Evolutionary conservation across 108 stramenopile genomes (phyloP).

Genomic region (Stephanodiscus minutulus): DNA sequence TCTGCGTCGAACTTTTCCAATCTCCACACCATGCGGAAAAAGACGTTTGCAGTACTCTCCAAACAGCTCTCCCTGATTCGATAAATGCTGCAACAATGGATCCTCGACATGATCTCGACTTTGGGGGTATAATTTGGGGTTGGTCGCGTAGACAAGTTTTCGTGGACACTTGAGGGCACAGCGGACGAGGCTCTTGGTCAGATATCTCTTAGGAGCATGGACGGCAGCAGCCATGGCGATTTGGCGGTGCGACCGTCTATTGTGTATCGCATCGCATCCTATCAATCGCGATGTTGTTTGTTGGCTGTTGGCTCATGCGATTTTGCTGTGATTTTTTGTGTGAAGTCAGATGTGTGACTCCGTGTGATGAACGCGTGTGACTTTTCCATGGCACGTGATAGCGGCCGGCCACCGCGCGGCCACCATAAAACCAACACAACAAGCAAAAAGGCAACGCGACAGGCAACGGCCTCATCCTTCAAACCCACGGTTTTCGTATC

Average conservation of each 20-base stretch:
- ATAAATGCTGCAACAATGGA: constrained; percentile 30
- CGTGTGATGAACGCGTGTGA: too few species aligned
- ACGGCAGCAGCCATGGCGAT: neutral
- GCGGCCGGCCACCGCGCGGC: too few species aligned
- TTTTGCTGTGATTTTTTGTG: too few species aligned
- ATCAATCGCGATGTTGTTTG: neutral
- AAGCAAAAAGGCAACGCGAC: too few species aligned
- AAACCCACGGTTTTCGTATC: neutral
- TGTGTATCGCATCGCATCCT: neutral
- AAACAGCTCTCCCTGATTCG: constrained; percentile 50
- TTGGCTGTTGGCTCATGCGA: neutral
- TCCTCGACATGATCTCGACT: constrained; percentile 28
- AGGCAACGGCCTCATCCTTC: neutral
- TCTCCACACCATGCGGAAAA: constrained; percentile 51
- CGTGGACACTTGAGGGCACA: constrained; percentile 52
- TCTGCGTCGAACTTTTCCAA: constrained; percentile 8
- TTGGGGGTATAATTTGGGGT: constrained; percentile 31
- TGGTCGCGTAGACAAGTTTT: constrained; percentile 52
- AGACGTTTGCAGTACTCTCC: constrained; percentile 47
- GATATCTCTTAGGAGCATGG: constrained; percentile 35
- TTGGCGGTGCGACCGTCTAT: neutral
- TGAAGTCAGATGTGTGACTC: too few species aligned
- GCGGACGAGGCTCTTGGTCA: constrained; percentile 57
- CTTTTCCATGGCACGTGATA: too few species aligned
- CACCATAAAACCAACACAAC: too few species aligned